phyloP scores from a whole-genome alignment of 495 filamentous ascomycete species.

The Echria macrotheca region DNA sequence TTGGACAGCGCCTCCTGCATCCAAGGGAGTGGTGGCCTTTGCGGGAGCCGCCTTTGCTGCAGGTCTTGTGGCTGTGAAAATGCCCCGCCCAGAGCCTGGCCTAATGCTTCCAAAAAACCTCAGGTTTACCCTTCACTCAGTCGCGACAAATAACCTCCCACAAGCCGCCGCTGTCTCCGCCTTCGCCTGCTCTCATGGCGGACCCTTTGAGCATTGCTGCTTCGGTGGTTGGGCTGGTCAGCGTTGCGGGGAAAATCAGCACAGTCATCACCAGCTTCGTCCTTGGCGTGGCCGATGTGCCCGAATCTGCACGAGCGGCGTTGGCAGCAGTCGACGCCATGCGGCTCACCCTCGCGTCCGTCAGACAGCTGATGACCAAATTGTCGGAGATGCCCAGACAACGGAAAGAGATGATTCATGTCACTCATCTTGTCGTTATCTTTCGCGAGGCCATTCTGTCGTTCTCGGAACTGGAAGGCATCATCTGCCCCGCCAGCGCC shows the following conservation, averaged over 20 bases:
- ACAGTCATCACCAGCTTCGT: neutral
- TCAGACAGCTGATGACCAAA: neutral
- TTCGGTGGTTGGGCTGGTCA: slow-evolving; percentile 1
- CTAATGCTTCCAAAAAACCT: neutral
- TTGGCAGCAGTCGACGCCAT: neutral
- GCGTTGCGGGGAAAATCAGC: slow-evolving; percentile 3
- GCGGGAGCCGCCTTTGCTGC: neutral
- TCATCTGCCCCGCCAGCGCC: neutral
- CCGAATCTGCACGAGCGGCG: neutral
- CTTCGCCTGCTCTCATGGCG: slow-evolving; percentile 1
- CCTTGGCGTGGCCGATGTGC: neutral
- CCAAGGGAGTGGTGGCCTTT: neutral
- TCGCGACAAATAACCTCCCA: neutral
- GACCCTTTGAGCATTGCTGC: slow-evolving; percentile 11
- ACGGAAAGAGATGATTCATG: neutral
- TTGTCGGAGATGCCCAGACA: neutral
- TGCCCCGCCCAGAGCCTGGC: neutral
- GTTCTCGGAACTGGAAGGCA: neutral
- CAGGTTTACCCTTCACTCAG: neutral
- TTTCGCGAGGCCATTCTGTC: neutral
- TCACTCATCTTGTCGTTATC: neutral
- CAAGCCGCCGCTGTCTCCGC: neutral
- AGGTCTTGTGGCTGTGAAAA: neutral
- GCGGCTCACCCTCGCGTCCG: neutral
- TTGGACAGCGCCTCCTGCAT: neutral